Conservation (phyloP, 2,329 filamentous ascomycete species). For the Aureobasidium leucospermi region DNA sequence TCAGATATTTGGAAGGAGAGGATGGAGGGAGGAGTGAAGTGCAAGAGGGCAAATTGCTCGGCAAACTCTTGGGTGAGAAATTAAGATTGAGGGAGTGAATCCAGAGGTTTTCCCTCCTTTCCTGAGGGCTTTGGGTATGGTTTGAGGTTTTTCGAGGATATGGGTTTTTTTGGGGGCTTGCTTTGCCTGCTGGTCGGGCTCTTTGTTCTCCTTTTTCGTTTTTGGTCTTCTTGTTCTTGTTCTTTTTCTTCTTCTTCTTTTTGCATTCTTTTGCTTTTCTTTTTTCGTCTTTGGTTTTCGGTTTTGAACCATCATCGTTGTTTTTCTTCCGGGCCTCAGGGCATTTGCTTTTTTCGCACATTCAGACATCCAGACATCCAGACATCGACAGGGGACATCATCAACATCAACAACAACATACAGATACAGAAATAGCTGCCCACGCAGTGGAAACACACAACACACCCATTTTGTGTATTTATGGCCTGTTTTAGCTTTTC, state of each 20-base stretch:
- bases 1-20: conserved; percentile 67
- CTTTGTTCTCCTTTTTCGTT: neutral
- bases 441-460: neutral
- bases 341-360: neutral
- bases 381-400: neutral
- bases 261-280: neutral
- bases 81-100: no score
- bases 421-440: neutral
- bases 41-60: no score
- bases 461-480: neutral
- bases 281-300: neutral
- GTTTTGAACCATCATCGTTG: no score
- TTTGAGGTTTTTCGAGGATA: conserved; percentile 69
- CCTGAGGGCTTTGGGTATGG: conserved; percentile 52
- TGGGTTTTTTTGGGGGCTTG: conserved; percentile 25
- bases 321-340: no score
- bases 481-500: neutral
- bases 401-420: neutral
- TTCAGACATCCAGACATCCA: neutral
- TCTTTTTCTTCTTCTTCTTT: neutral
- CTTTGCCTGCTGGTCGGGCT: neutral
- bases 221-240: neutral
- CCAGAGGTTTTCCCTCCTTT: neutral
- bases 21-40: no score
- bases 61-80: no score